Base-by-base conservation (phyloP, 2,329 filamentous ascomycete species). In the Pseudocercospora eumusae region DNA sequence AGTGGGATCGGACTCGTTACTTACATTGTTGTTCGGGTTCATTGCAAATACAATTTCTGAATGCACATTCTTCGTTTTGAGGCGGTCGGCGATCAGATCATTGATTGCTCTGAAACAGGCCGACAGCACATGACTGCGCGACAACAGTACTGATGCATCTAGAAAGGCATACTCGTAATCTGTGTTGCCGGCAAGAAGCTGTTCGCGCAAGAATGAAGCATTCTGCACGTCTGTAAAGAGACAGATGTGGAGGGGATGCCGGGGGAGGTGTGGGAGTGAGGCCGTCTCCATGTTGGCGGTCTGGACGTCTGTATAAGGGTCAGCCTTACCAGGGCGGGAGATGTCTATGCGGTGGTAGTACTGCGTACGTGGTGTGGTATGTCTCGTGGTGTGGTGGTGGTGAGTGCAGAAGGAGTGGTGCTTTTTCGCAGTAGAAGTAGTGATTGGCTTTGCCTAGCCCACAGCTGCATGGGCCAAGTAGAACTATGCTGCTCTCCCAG, bases 151-250 rank as follows among this genome's bases (percentile, higher is more conserved):
- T 50, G 85, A 86, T 20, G 92, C 92, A 78, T 99, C 93, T 52
- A 99, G 84, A 68, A 99, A 90, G 33, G 93, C 92, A 81, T 98
- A 98, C 77, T 98, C 92, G 70, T 93, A 98, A 8, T 88, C 88
- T 10, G 85, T 73, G 73, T 98, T 96, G 57, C 91, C 90, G 5
- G 86, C 84, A n/a, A 98, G 82, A 4, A 99, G 85, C 78, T 97
- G 93, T 69, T 88, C 82, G 57, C 92, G 88, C 47, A 99, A 81
- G 72, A 89, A 92, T 0, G 84, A 77, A 10, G 92, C 84, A 75
- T 99, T 99, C 64, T 84, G 75, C 60, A 98, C 85, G 74, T 91
- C 80, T 21, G 81, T 84, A 79, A 95, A 97, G 31, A 96, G 79
- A 47, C 86, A 88, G 55, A 91, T 78, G 75, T 95, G 87, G 28